Percentiles rank a stretch among this genome's conserved stretches.
phyloP scores from a whole-genome alignment of 805 yeast species.

The Metschnikowia santaceciliae region DNA sequence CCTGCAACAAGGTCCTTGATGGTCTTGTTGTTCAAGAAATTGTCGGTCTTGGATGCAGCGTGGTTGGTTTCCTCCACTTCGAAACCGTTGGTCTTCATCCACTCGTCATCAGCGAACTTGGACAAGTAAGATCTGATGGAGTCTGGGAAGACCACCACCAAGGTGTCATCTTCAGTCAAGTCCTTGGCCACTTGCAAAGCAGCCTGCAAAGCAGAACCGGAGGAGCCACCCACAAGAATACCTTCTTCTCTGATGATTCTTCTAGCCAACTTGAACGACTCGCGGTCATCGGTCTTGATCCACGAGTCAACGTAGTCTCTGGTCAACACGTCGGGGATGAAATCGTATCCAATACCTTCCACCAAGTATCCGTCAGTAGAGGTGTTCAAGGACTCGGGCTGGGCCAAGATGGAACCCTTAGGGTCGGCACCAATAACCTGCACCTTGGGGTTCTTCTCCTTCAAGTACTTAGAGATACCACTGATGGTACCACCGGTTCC shows the following conservation, averaged over 20 bases:
- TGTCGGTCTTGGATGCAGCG: slow-evolving; percentile 40
- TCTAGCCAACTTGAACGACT: slow-evolving; percentile 75
- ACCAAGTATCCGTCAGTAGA: slow-evolving; percentile 63
- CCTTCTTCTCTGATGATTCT: slow-evolving; percentile 83
- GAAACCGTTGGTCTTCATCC: slow-evolving; percentile 79
- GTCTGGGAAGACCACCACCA: slow-evolving; percentile 83
- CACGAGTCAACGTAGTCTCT: slow-evolving; percentile 66
- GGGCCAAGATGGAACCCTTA: slow-evolving; percentile 77
- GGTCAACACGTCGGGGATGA: slow-evolving; percentile 75
- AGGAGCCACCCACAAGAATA: slow-evolving; percentile 83
- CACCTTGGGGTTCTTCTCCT: slow-evolving; percentile 62
- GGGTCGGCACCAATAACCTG: slow-evolving; percentile 81
- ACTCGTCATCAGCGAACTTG: slow-evolving; percentile 85
- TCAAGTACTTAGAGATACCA: slow-evolving; percentile 80
- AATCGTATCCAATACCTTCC: slow-evolving; percentile 90
- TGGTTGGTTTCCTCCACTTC: slow-evolving; percentile 49
- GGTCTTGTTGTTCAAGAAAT: slow-evolving; percentile 39
- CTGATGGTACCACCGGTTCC: slow-evolving; percentile 96
- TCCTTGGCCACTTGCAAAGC: slow-evolving; percentile 65
- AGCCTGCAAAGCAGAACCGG: slow-evolving; percentile 81
- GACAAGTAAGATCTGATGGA: slow-evolving; percentile 82
- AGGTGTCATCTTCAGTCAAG: slow-evolving; percentile 66
- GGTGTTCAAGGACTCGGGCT: slow-evolving; percentile 67
- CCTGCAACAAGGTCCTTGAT: slow-evolving; percentile 60
- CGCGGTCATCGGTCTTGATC: slow-evolving; percentile 84